Conservation (phyloP, 2,329 filamentous ascomycete genomes). For the Claviceps sp. region DNA sequence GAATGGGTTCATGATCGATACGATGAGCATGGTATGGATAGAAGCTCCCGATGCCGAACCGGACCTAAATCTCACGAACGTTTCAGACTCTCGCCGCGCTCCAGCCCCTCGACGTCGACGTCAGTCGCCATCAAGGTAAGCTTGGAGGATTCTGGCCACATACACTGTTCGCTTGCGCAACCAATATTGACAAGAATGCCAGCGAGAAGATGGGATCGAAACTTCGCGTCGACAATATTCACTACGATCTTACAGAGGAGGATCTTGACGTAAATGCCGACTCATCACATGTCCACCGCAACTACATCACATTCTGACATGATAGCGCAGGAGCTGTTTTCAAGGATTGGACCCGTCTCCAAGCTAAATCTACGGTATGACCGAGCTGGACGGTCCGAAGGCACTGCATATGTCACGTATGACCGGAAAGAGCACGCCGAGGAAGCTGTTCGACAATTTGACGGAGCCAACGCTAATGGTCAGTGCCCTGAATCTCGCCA, state of each 20-base stretch:
- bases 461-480: conserved; percentile 83
- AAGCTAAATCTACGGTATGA: conserved; percentile 68
- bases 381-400: conserved; percentile 76
- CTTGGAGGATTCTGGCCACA: neutral
- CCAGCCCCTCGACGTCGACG: conserved; percentile 29
- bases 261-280: conserved; percentile 54
- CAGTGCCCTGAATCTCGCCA: conserved; percentile 7
- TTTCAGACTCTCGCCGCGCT: conserved; percentile 24
- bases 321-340: conserved; percentile 57
- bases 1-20: conserved; percentile 94
- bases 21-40: conserved; percentile 52
- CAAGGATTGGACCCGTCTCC: conserved; percentile 57
- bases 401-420: conserved; percentile 74
- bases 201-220: conserved; percentile 50
- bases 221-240: conserved; percentile 75
- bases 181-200: conserved; percentile 2
- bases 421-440: conserved; percentile 55
- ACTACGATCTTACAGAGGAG: conserved; percentile 79
- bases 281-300: neutral
- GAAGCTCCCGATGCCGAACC: neutral
- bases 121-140: conserved; percentile 28
- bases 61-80: conserved; percentile 11
- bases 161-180: neutral
- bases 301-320: conserved; percentile 12
- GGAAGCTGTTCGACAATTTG: conserved; percentile 64